Evolutionary conservation across 2,329 filamentous ascomycete genomes (phyloP).

Genomic region (Arthrobotrys iridis): DNA sequence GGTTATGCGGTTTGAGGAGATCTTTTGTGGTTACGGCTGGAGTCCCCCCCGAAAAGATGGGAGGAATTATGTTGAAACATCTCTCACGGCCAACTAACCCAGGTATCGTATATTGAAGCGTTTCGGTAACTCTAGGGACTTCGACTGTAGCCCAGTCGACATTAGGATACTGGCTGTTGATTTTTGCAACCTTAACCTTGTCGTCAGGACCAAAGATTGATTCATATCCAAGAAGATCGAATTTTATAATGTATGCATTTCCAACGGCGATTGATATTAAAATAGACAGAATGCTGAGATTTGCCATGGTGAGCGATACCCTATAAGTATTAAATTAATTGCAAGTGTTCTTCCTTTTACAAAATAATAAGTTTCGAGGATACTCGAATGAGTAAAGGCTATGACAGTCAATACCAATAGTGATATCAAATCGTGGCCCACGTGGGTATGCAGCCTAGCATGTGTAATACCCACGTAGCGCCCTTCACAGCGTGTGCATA

Average conservation of each 20-base stretch:
- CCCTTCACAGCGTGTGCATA: too few species aligned
- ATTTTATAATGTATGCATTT: constrained; percentile 21
- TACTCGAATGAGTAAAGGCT: too few species aligned
- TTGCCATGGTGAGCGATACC: not conserved
- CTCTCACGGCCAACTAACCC: constrained; percentile 10
- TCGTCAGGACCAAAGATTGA: not conserved
- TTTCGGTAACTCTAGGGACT: not conserved
- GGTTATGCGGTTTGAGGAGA: constrained; percentile 6
- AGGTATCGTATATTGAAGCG: not conserved
- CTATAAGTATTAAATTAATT: too few species aligned
- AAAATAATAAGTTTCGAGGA: too few species aligned
- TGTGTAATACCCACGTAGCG: too few species aligned
- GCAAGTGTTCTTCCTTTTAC: too few species aligned
- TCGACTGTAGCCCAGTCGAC: not conserved
- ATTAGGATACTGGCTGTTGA: not conserved
- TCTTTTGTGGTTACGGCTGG: not conserved
- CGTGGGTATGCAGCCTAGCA: too few species aligned
- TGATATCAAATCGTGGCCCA: too few species aligned
- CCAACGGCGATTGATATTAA: not conserved
- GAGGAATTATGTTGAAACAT: constrained; percentile 34
- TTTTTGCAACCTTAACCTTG: not conserved
- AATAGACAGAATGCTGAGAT: not conserved
- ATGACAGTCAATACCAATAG: too few species aligned
- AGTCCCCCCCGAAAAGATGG: constrained; percentile 1
- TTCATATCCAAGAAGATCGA: constrained; percentile 17